Evolutionary conservation across 2,329 filamentous ascomycete species (phyloP).

Genomic region (Chaetomiaceae sp.): DNA sequence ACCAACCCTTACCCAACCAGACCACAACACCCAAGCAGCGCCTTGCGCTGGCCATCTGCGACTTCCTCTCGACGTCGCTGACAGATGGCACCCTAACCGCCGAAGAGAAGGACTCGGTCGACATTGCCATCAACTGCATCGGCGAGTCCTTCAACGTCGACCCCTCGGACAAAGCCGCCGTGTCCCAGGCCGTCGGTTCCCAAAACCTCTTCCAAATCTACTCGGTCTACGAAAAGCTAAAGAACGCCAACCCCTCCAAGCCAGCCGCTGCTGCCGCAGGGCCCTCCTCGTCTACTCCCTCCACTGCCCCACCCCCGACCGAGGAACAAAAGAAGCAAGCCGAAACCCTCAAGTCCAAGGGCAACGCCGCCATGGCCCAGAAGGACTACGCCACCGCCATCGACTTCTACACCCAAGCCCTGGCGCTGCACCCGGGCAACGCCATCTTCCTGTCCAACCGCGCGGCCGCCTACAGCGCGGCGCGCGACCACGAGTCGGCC

Average conservation of each 20-base stretch:
- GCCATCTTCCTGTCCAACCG: constrained; percentile 98
- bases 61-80: constrained; percentile 82
- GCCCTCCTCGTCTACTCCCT: constrained; percentile 30
- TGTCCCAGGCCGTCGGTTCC: constrained; percentile 72
- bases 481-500: constrained; percentile 77
- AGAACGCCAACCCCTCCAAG: constrained; percentile 47
- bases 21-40: constrained; percentile 64
- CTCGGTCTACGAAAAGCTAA: constrained; percentile 92
- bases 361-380: constrained; percentile 90
- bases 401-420: constrained; percentile 80
- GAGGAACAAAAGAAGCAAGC: constrained; percentile 71
- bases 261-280: constrained; percentile 40
- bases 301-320: constrained; percentile 36
- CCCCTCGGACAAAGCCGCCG: constrained; percentile 66
- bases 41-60: constrained; percentile 93
- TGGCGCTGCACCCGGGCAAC: constrained; percentile 76
- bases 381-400: constrained; percentile 86
- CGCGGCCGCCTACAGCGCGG: constrained; percentile 85
- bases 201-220: constrained; percentile 91
- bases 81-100: constrained; percentile 82
- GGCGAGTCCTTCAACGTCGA: constrained; percentile 94
- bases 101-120: constrained; percentile 90
- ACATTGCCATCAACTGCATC: constrained; percentile 92
- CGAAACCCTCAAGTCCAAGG: constrained; percentile 81
- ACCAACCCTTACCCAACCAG: constrained; percentile 27